Evolutionary conservation across 2,329 filamentous ascomycete genomes (phyloP).

Genomic region (Hypocrella siamensis): DNA sequence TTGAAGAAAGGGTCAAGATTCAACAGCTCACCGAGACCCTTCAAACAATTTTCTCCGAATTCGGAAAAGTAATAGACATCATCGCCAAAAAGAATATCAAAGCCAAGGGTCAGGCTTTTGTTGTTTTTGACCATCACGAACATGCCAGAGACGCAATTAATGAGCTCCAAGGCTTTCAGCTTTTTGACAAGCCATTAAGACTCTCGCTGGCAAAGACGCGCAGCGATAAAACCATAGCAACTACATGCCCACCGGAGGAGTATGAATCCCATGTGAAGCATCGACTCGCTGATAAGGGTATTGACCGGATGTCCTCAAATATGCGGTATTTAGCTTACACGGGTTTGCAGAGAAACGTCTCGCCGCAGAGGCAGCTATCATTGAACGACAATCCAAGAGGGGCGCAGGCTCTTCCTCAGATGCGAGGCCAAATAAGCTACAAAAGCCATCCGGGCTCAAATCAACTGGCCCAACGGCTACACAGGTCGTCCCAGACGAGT

Average conservation of each 20-base stretch:
- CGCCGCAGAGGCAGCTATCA: conserved; percentile 64
- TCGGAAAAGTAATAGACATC: conserved; percentile 71
- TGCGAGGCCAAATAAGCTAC: conserved; percentile 50
- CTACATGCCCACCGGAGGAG: conserved; percentile 59
- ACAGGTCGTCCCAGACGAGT: conserved; percentile 86
- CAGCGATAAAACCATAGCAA: conserved; percentile 76
- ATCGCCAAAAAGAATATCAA: conserved; percentile 81
- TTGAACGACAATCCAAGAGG: conserved; percentile 62
- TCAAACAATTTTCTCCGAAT: conserved; percentile 68
- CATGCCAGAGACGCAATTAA: conserved; percentile 71
- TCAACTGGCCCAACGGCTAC: conserved; percentile 51
- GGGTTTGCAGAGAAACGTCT: conserved; percentile 50
- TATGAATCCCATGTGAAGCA: conserved; percentile 76
- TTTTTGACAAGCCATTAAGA: conserved; percentile 84
- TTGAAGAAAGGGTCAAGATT: conserved; percentile 83
- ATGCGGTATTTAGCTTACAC: not conserved
- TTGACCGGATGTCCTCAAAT: conserved; percentile 5
- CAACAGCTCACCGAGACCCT: conserved; percentile 61
- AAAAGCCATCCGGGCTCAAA: conserved; percentile 50
- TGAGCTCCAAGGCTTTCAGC: conserved; percentile 79
- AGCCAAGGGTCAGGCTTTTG: conserved; percentile 88
- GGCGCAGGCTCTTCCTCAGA: conserved; percentile 29
- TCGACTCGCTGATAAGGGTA: conserved; percentile 81
- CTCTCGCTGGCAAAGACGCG: conserved; percentile 66
- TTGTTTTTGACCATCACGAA: conserved; percentile 75